Evolutionary conservation across 495 filamentous ascomycete species (phyloP).

Genomic region (Tuber indicum): DNA sequence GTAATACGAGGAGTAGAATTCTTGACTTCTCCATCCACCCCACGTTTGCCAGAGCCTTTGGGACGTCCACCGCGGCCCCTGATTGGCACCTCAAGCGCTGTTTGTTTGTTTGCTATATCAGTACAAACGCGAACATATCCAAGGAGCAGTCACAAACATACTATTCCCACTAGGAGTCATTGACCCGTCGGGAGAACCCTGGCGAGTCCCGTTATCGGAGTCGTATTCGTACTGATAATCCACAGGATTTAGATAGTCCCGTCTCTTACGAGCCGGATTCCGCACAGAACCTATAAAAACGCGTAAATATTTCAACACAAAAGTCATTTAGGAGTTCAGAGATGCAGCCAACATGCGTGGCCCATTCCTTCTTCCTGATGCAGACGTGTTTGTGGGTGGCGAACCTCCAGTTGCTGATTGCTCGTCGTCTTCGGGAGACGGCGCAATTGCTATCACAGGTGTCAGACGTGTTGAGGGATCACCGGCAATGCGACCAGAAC

Average conservation of each 20-base stretch:
- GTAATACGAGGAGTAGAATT: slow-evolving; percentile 34
- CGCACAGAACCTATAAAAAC: slow-evolving; percentile 24
- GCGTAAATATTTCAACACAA: neutral
- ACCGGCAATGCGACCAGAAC: slow-evolving; percentile 7
- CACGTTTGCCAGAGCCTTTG: slow-evolving; percentile 39
- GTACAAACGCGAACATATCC: neutral
- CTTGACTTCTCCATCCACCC: slow-evolving; percentile 40
- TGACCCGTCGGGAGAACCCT: slow-evolving; percentile 36
- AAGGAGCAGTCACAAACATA: slow-evolving; percentile 19
- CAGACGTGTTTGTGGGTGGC: slow-evolving; percentile 35
- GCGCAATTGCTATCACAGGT: slow-evolving; percentile 32
- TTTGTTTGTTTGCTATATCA: slow-evolving; percentile 5
- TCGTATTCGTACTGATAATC: slow-evolving; percentile 33
- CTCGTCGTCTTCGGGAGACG: slow-evolving; percentile 38
- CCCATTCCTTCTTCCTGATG: slow-evolving; percentile 25
- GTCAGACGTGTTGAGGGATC: slow-evolving; percentile 10
- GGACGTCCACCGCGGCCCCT: slow-evolving; percentile 40
- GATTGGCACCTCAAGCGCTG: slow-evolving; percentile 4
- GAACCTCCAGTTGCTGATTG: slow-evolving; percentile 38
- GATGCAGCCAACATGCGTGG: slow-evolving; percentile 31
- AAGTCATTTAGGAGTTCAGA: slow-evolving; percentile 3
- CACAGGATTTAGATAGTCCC: slow-evolving; percentile 19
- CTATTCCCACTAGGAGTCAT: slow-evolving; percentile 30
- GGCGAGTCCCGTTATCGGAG: slow-evolving; percentile 38
- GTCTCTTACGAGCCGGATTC: slow-evolving; percentile 30